A percentile compares a stretch with the other conserved stretches of the same genome.
phyloP scores from a whole-genome alignment of 2,329 filamentous ascomycete genomes.

The Beauveria brongniartii region DNA sequence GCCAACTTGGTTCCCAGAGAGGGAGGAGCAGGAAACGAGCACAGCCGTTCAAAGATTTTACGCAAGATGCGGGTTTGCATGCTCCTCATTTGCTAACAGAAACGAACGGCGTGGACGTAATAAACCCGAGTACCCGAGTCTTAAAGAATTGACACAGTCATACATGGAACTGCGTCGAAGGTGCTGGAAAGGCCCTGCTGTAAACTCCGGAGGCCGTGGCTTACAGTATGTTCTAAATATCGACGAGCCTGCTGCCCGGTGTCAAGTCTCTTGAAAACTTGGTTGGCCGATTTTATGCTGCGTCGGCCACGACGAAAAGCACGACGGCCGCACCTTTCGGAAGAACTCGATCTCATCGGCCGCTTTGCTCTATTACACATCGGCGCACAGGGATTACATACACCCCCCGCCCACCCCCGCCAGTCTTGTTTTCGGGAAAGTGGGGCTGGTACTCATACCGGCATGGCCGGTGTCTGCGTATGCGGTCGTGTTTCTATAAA shows the following conservation, averaged over 20 bases:
- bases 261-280: background rate
- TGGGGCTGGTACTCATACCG: conserved; percentile 1
- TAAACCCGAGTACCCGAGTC: background rate
- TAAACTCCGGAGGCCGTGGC: background rate
- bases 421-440: conserved; percentile 1
- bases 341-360: conserved; percentile 10
- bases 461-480: conserved; percentile 4
- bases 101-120: background rate
- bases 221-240: background rate
- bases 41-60: background rate
- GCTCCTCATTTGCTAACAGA: background rate
- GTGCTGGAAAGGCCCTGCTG: background rate
- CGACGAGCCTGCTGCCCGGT: background rate
- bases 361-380: conserved; percentile 1
- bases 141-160: background rate
- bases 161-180: background rate
- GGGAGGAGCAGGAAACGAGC: background rate
- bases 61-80: background rate
- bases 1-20: background rate
- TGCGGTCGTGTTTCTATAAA: conserved; percentile 2
- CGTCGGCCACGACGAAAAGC: conserved; percentile 1
- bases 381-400: background rate
- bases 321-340: conserved; percentile 2
- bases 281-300: background rate
- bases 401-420: background rate